Percentiles rank a stretch among this genome's conserved stretches.
Conservation (phyloP, 257 asterid genomes). For the Jacaranda mimosifolia region DNA sequence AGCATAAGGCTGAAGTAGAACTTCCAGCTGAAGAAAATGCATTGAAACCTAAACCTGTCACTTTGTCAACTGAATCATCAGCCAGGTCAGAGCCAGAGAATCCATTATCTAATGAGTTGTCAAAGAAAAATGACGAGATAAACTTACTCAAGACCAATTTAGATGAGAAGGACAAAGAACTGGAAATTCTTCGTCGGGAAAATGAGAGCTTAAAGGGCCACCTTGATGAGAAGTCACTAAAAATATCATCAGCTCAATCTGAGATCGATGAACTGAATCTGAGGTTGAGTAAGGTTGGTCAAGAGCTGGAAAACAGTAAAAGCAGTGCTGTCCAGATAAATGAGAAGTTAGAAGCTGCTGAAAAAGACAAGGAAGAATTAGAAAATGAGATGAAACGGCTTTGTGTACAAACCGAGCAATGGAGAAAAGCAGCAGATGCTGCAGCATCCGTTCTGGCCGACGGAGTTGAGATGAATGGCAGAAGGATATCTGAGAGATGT, state of each 20-base stretch:
- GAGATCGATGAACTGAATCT: constrained; percentile 50
- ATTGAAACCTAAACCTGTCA: constrained; percentile 32
- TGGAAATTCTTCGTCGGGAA: constrained; percentile 51
- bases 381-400: constrained; percentile 88
- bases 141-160: constrained; percentile 47
- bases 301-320: constrained; percentile 77
- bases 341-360: constrained; percentile 64
- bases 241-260: constrained; percentile 54
- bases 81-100: constrained; percentile 44
- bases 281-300: constrained; percentile 44
- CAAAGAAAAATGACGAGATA: constrained; percentile 64
- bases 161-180: constrained; percentile 69
- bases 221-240: constrained; percentile 52
- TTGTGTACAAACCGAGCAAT: constrained; percentile 86
- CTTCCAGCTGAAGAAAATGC: constrained; percentile 48
- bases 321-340: constrained; percentile 34
- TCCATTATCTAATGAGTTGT: constrained; percentile 52
- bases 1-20: constrained; percentile 40
- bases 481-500: constrained; percentile 84
- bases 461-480: constrained; percentile 65
- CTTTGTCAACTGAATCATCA: constrained; percentile 38
- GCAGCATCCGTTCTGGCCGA: constrained; percentile 89
- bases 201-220: constrained; percentile 57
- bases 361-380: constrained; percentile 63
- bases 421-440: constrained; percentile 99